Conservation (phyloP, 2,329 filamentous ascomycete species). For the Zymoseptoria brevis region DNA sequence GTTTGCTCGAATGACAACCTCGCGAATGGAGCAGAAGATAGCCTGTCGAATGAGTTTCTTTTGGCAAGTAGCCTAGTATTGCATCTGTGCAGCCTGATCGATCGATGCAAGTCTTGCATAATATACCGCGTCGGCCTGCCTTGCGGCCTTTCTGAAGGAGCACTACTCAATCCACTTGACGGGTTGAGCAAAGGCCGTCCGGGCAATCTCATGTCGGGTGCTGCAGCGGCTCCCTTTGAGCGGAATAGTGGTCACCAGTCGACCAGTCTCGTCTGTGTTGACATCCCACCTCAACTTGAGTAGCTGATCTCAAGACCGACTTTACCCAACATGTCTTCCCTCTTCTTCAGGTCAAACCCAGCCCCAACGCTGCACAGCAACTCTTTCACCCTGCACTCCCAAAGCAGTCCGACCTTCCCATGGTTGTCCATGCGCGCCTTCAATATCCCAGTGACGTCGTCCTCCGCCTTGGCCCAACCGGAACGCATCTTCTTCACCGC, state of each 20-base stretch:
- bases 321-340: conserved; percentile 68
- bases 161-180: background rate
- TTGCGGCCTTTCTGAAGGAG: background rate
- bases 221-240: background rate
- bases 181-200: background rate
- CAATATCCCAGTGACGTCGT: conserved; percentile 74
- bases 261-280: background rate
- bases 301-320: conserved; percentile 76
- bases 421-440: conserved; percentile 88
- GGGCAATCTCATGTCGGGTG: background rate
- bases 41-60: background rate
- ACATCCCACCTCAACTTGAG: conserved; percentile 38
- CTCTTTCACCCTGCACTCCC: conserved; percentile 90
- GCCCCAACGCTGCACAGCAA: conserved; percentile 86
- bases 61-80: background rate
- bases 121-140: background rate
- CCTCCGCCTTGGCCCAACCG: conserved; percentile 40
- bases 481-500: conserved; percentile 36
- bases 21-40: background rate
- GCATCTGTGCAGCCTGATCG: background rate
- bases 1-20: background rate
- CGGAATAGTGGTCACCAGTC: background rate
- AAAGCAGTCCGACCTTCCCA: conserved; percentile 74
- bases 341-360: conserved; percentile 67
- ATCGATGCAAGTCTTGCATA: background rate